These are phyloP conservation scores for Boletus vinaceobasis DNA, from an alignment of 768 basidiomycete species.

Conservation along the genomic window DNA sequence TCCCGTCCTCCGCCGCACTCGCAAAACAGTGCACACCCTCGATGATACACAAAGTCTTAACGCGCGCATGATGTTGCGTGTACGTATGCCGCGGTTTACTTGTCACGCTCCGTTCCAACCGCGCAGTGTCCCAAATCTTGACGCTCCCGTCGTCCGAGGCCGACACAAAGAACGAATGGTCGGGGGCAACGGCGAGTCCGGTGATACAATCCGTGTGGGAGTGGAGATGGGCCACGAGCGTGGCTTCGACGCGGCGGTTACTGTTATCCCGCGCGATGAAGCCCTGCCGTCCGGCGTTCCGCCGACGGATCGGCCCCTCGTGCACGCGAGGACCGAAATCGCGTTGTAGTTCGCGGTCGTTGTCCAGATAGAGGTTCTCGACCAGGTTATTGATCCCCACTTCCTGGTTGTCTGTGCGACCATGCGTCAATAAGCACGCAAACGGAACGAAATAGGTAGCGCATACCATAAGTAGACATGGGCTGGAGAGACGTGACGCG, in stretches of 20 bases:
- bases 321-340: slow-evolving; percentile 91
- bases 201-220: slow-evolving; percentile 82
- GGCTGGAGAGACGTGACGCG: slow-evolving; percentile 52
- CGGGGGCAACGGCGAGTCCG: slow-evolving; percentile 82
- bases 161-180: slow-evolving; percentile 92
- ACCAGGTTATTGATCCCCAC: slow-evolving; percentile 84
- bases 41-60: slow-evolving; percentile 71
- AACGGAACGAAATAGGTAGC: not conserved
- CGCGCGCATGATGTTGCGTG: slow-evolving; percentile 64
- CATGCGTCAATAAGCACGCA: slow-evolving; percentile 1
- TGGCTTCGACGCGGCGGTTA: slow-evolving; percentile 64
- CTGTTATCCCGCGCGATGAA: slow-evolving; percentile 64
- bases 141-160: slow-evolving; percentile 92
- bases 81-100: slow-evolving; percentile 76
- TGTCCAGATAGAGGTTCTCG: slow-evolving; percentile 87
- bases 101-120: slow-evolving; percentile 92
- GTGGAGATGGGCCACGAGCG: slow-evolving; percentile 77
- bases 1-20: slow-evolving; percentile 80
- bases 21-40: slow-evolving; percentile 90
- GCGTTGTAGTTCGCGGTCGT: slow-evolving; percentile 76
- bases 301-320: slow-evolving; percentile 74
- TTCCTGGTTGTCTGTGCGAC: slow-evolving; percentile 76
- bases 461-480: slow-evolving; percentile 70
- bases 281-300: slow-evolving; percentile 67
- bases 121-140: slow-evolving; percentile 88